Conservation (phyloP, 2,329 filamentous ascomycete species). For the Xylaria sp. region DNA sequence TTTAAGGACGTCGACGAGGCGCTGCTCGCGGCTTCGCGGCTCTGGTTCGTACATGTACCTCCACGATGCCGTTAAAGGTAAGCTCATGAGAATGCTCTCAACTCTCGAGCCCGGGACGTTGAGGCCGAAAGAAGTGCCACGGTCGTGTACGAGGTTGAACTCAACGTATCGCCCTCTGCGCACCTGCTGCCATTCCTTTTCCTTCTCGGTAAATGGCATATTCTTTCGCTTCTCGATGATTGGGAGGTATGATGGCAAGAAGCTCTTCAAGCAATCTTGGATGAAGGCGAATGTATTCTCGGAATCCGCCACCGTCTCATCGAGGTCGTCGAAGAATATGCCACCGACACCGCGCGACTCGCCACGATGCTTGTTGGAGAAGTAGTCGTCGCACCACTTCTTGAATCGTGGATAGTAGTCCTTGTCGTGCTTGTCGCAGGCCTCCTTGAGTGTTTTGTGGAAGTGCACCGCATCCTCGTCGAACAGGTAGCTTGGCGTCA, state of each 20-base stretch:
- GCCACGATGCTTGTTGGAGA: constrained; percentile 88
- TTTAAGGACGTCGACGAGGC: constrained; percentile 77
- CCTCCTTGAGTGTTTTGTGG: constrained; percentile 90
- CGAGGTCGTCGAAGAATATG: constrained; percentile 98
- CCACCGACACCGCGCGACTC: constrained; percentile 91
- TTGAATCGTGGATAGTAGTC: constrained; percentile 95
- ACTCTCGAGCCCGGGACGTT: constrained; percentile 91
- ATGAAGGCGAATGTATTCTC: constrained; percentile 92
- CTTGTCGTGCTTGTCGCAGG: constrained; percentile 93
- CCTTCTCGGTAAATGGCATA: constrained; percentile 84
- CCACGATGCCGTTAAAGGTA: constrained; percentile 93
- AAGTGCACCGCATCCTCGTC: constrained; percentile 98
- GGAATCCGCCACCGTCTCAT: constrained; percentile 84
- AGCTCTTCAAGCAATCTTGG: constrained; percentile 84
- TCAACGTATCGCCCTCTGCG: constrained; percentile 95
- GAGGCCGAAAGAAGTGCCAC: constrained; percentile 92
- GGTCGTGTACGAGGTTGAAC: constrained; percentile 97
- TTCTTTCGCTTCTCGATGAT: constrained; percentile 90
- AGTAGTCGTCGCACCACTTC: constrained; percentile 98
- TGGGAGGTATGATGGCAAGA: constrained; percentile 89
- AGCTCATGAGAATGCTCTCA: constrained; percentile 97
- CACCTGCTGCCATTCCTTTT: constrained; percentile 98
- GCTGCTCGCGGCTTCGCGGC: constrained; percentile 79
- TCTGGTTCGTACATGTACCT: constrained; percentile 92
- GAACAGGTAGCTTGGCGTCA: constrained; percentile 94